Evolutionary conservation across 495 filamentous ascomycete genomes (phyloP).

Genomic region (Penicillium daleae): DNA sequence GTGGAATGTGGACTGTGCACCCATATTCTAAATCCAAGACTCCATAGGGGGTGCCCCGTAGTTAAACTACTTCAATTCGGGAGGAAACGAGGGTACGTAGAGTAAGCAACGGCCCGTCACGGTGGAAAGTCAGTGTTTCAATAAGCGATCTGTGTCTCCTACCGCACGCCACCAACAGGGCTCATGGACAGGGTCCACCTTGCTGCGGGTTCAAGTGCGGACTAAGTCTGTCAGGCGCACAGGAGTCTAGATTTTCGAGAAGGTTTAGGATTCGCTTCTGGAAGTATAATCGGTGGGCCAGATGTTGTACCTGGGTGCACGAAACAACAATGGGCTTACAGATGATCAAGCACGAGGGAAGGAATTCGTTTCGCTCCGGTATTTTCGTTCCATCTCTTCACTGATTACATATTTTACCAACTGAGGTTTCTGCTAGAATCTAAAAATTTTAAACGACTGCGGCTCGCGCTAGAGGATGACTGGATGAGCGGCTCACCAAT

Average conservation of each 20-base stretch:
- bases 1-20: not conserved
- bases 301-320: not conserved
- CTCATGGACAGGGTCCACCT: not conserved
- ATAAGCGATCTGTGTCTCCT: not conserved
- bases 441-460: too few relatives aligned
- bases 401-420: too few relatives aligned
- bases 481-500: not conserved
- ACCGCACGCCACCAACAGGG: not conserved
- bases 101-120: not conserved
- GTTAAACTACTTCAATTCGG: not conserved
- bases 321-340: not conserved
- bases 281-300: conserved; percentile 1
- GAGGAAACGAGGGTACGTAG: not conserved
- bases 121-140: not conserved
- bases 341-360: not conserved
- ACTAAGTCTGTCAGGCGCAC: not conserved
- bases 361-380: not conserved
- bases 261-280: conserved; percentile 5
- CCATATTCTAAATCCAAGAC: not conserved
- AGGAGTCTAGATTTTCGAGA: not conserved
- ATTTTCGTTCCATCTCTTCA: not conserved
- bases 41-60: not conserved
- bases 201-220: not conserved
- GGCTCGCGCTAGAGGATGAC: too few relatives aligned
- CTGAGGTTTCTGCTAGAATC: too few relatives aligned